Evolutionary conservation across 495 filamentous ascomycete species (phyloP), one percentile per base, ranked within the genome.

Genomic region (Bacidia rubella): DNA sequence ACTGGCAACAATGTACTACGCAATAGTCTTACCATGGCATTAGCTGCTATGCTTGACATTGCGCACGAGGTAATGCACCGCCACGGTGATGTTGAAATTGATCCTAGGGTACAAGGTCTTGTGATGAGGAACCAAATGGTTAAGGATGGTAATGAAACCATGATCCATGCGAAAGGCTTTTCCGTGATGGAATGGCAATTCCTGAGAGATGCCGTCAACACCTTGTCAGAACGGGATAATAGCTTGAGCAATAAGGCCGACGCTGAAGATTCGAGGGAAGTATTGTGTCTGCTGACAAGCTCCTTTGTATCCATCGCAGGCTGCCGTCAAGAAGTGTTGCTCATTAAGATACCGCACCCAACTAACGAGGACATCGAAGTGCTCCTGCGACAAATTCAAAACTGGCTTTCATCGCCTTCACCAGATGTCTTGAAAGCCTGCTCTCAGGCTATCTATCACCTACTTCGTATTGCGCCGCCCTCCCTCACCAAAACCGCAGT

Each of bases 1-100:
- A 12, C 49, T 26, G 21, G 26, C 26, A 32, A 49, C 24, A 11
- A 45, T 42, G 38, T 38, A 26, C 24, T 25, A 45, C 23, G 23
- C 38, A 42, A 20, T 51, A 58, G 56, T 11, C 25, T 58, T 17
- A 17, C 55, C 19, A 54, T 55, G 49, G 56, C 52, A 24, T 17
- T 58, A 17, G 53, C 47, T n/a, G 42, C 40, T 9, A 26, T 58
- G 11, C 22, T 55, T 3, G 29, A 19, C 41, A 19, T 20, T 11
- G 11, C 11, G 44, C n/a, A 51, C 17, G 41, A 17, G 9, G 17
- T 44, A 20, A 9, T 9, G 15, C 26, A 19, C 17, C 12, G 17
- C n/a, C 5, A 12, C n/a, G n/a, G n/a, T n/a, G n/a, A n/a, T n/a
- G n/a, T n/a, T 21, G 39, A 41, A 29, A 43, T 9, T 20, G 35